These are phyloP conservation scores for Coprinopsis sp. DNA, from an alignment of 768 basidiomycete genomes.

Conservation along the genomic window DNA sequence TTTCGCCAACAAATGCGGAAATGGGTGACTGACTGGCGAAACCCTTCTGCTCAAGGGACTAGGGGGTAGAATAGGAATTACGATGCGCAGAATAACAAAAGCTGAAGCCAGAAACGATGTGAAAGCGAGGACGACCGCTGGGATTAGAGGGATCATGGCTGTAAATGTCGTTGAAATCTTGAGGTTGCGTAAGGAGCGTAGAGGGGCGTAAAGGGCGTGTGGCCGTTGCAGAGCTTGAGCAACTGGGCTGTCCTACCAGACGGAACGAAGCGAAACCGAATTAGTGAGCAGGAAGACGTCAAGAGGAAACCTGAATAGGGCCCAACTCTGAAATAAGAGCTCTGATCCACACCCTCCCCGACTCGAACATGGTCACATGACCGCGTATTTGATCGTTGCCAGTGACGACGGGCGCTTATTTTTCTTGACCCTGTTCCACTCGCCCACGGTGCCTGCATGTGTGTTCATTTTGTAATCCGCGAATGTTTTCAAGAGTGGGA, in stretches of 20 bases:
- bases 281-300: conserved; percentile 11
- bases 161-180: conserved; percentile 28
- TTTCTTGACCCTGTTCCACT: too few relatives aligned
- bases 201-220: conserved; percentile 36
- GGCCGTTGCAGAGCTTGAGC: conserved; percentile 29
- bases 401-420: neutral
- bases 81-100: conserved; percentile 71
- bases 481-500: too few relatives aligned
- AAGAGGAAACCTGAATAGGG: too few relatives aligned
- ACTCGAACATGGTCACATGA: conserved; percentile 35
- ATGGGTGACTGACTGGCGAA: conserved; percentile 52
- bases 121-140: conserved; percentile 62
- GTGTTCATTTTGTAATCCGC: too few relatives aligned
- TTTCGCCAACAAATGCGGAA: conserved; percentile 10
- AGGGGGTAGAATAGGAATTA: conserved; percentile 72
- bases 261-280: conserved; percentile 22
- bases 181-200: conserved; percentile 45
- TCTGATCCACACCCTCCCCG: too few relatives aligned
- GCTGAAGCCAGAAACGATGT: conserved; percentile 68
- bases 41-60: conserved; percentile 70
- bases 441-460: too few relatives aligned
- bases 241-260: conserved; percentile 22
- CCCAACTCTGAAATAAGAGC: conserved; percentile 25
- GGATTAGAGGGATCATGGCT: conserved; percentile 65
- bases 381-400: conserved; percentile 11